Conservation (phyloP, 1,284 basidiomycete genomes). For the Irpex sp. region DNA sequence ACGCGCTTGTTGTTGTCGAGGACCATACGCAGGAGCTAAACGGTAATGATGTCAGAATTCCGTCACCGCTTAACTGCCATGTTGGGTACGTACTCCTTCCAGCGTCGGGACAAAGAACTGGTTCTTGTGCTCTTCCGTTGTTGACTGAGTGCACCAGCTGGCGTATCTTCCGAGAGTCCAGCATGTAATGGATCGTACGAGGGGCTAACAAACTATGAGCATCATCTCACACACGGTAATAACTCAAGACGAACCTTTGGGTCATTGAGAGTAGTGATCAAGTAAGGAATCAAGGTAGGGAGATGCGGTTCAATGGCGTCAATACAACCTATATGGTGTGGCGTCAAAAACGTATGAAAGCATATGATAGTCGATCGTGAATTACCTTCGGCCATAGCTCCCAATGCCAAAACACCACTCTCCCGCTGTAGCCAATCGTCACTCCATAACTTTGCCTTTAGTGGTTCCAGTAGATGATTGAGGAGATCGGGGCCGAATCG, state of each 20-base stretch:
- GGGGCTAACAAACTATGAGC: conserved; percentile 50
- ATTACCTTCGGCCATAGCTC: conserved; percentile 96
- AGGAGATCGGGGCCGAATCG: conserved; percentile 85
- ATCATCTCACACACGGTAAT: neutral
- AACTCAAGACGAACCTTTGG: conserved; percentile 59
- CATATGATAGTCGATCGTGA: conserved; percentile 1
- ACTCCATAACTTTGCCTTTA: conserved; percentile 94
- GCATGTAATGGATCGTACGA: conserved; percentile 97
- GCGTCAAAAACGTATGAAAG: conserved; percentile 1
- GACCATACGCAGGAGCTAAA: conserved; percentile 92
- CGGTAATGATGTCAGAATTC: neutral
- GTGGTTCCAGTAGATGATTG: conserved; percentile 81
- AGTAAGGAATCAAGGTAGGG: conserved; percentile 86
- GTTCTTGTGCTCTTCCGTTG: conserved; percentile 80
- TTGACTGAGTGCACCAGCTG: conserved; percentile 87
- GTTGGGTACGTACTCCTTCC: conserved; percentile 77
- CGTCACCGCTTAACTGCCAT: neutral
- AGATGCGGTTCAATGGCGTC: conserved; percentile 93
- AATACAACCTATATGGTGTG: conserved; percentile 73
- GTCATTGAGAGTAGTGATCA: conserved; percentile 88
- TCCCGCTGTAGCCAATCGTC: conserved; percentile 93
- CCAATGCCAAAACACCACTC: conserved; percentile 92
- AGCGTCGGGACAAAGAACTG: conserved; percentile 94
- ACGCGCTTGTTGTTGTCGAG: conserved; percentile 99
- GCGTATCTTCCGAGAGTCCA: conserved; percentile 99